phyloP scores from a whole-genome alignment of 345 rosid genomes.

The Abelmoschus esculentus region DNA sequence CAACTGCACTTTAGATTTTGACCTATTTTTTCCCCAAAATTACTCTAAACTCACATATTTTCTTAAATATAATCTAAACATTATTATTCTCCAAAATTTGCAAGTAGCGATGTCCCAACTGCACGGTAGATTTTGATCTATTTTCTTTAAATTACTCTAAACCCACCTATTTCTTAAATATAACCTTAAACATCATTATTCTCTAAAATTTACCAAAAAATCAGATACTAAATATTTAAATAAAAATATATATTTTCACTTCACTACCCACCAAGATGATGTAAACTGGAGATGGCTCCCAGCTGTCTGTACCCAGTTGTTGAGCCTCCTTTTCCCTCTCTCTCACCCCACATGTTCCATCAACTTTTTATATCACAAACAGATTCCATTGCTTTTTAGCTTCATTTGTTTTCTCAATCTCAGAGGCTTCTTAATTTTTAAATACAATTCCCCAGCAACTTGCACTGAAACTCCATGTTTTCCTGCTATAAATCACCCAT shows the following conservation, averaged over 20 bases:
- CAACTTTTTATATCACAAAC: conserved; percentile 18
- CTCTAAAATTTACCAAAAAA: no score
- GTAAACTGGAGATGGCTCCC: conserved; percentile 25
- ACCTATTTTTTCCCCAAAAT: no score
- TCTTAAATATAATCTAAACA: no score
- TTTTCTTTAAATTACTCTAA: no score
- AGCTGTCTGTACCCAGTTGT: conserved; percentile 15
- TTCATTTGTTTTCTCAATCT: background rate
- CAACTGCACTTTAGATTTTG: no score
- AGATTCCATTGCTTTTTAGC: conserved; percentile 16
- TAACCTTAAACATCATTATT: no score
- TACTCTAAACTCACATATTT: no score
- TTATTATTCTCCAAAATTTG: no score
- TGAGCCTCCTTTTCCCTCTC: background rate
- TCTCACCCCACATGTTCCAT: conserved; percentile 40
- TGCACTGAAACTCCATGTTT: background rate
- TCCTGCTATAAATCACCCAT: conserved; percentile 37
- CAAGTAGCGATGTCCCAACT: no score
- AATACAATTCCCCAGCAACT: conserved; percentile 11
- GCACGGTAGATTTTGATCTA: no score
- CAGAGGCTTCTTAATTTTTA: background rate
- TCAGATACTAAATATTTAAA: no score
- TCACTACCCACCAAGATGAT: background rate
- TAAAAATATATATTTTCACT: background rate
- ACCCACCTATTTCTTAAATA: no score